These are phyloP conservation scores for Zasmidium citrigriseum DNA, from an alignment of 2,329 filamentous ascomycete species.

Conservation along the genomic window DNA sequence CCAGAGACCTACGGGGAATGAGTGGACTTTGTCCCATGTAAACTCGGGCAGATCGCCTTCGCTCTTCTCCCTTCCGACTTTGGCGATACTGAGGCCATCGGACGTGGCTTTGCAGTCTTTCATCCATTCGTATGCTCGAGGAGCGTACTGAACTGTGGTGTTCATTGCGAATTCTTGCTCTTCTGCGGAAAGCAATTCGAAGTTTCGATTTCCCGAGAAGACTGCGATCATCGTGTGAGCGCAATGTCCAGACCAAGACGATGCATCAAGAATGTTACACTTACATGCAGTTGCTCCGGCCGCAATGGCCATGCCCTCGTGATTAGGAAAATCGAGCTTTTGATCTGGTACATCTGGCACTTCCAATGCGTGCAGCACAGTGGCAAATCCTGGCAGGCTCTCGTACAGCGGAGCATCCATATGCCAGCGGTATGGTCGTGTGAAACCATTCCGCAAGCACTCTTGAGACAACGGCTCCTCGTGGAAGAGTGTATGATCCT, in stretches of 20 bases:
- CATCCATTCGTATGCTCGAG: constrained; percentile 33
- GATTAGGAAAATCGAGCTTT: constrained; percentile 25
- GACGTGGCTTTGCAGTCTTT: constrained; percentile 33
- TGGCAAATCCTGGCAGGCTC: constrained; percentile 32
- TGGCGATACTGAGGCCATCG: constrained; percentile 30
- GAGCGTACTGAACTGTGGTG: constrained; percentile 33
- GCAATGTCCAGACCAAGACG: not conserved
- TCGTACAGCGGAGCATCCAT: constrained; percentile 35
- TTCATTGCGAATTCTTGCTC: constrained; percentile 31
- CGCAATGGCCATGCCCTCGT: constrained; percentile 19
- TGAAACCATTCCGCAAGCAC: constrained; percentile 20
- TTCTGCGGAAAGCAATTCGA: constrained; percentile 27
- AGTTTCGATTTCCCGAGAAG: constrained; percentile 30
- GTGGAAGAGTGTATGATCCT: constrained; percentile 35
- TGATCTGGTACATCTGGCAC: constrained; percentile 28
- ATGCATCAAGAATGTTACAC: too few species aligned
- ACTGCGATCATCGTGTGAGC: constrained; percentile 15
- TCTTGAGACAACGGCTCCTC: constrained; percentile 23
- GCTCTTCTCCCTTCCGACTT: constrained; percentile 11
- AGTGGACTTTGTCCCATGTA: constrained; percentile 26
- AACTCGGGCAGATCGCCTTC: constrained; percentile 25
- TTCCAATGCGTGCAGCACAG: constrained; percentile 26
- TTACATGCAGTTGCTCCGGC: constrained; percentile 31
- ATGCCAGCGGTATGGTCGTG: constrained; percentile 34
- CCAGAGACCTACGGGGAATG: constrained; percentile 24